Conservation (phyloP, 371 early-diverging fungal genomes). For the Lichtheimia ornata region DNA sequence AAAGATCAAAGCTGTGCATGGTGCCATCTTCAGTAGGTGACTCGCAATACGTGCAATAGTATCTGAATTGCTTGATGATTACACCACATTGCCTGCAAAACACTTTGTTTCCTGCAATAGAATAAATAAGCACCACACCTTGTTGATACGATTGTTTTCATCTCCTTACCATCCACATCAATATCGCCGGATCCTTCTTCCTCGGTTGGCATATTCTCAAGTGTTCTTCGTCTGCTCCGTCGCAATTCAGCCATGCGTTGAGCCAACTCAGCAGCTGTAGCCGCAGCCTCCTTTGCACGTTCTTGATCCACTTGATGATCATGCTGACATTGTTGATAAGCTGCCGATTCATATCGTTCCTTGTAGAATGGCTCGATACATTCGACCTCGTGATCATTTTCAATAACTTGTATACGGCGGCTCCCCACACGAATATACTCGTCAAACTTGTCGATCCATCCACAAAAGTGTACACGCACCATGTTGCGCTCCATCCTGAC, state of each 20-base stretch:
- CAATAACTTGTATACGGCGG: slow-evolving; percentile 44
- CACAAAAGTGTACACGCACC: slow-evolving; percentile 61
- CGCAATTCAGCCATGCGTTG: not conserved
- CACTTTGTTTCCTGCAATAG: slow-evolving; percentile 25
- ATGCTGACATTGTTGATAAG: not conserved
- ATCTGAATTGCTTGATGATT: slow-evolving; percentile 65
- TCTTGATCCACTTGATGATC: too few species aligned
- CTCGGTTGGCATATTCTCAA: not conserved
- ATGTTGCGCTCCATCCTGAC: slow-evolving; percentile 48
- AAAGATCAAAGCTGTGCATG: slow-evolving; percentile 73
- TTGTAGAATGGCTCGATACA: slow-evolving; percentile 48
- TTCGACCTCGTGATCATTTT: slow-evolving; percentile 38
- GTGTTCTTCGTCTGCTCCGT: not conserved
- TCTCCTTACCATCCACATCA: not conserved
- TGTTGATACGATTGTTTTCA: not conserved
- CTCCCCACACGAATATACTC: slow-evolving; percentile 63
- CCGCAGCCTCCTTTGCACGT: too few species aligned
- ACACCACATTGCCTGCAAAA: slow-evolving; percentile 65
- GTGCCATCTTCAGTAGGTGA: slow-evolving; percentile 57
- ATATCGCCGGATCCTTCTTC: not conserved
- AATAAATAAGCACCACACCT: not conserved
- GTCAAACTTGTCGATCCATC: slow-evolving; percentile 60
- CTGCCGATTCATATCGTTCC: slow-evolving; percentile 37
- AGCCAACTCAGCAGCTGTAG: too few species aligned
- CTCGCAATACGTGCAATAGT: slow-evolving; percentile 87